Base-by-base conservation (phyloP, 345 rosid genomes). In the Hibiscus tridactylites region DNA sequence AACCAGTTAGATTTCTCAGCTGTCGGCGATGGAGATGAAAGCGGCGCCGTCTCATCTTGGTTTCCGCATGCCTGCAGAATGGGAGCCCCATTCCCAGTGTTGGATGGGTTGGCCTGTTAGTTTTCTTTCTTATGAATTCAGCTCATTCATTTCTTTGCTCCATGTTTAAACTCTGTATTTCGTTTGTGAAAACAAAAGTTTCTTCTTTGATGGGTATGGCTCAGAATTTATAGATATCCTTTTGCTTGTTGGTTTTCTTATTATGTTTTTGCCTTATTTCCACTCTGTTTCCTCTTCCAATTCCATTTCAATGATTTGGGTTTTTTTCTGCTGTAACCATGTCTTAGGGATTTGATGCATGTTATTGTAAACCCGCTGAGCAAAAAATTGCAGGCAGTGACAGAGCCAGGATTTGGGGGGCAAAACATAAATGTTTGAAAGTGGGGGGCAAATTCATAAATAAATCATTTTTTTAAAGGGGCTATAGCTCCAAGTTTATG, bases 21-120 rank as follows among this genome's bases (percentile, higher is more conserved):
- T 29, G 16, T 29, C 21, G 12, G 3, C 12, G 21, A 75, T 72
- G 87, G 88, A 81, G n/a, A 33, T 83, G 79, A 60, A 74, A 11
- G 97, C 81, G 19, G 71, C 88, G 49, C 97, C 97, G 37, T 81
- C 66, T 71, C 68, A 69, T 53, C 88, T 81, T 73, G 97, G 97
- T 49, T 92, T 35, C 68, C 79, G 62, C 69, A 95, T 95, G 99
- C 97, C 97, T 74, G 99, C 97, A 61, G 97, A 95, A 80, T 95
- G 97, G 97, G 97, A 90, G 73, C 75, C 85, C 73, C 99, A 95
- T 79, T 89, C 92, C 0, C 93, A 83, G 74, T 81, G 88, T 77
- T 95, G 99, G 99, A 90, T 92, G 82, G 99, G 97, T 44, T 92
- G 99, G 99, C 99, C 99, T 75, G 99, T 95, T 80, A 80, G 73